phyloP scores from a whole-genome alignment of 805 yeast genomes.

The Danielia reshetovae region DNA sequence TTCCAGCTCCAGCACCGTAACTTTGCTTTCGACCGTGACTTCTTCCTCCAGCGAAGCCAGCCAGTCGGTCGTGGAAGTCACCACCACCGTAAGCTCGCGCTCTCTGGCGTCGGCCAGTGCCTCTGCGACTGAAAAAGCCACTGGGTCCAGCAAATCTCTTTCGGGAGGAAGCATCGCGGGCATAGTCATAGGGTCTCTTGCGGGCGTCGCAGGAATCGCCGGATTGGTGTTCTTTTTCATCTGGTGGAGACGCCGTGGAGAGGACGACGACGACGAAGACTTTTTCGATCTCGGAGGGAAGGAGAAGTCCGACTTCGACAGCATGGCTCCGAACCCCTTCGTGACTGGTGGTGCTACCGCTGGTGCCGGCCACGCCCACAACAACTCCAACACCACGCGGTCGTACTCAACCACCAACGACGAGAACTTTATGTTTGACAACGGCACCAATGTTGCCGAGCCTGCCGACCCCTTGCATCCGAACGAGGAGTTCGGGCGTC shows the following conservation, averaged over 20 bases:
- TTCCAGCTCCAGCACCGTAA: slow-evolving; percentile 1
- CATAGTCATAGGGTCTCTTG: slow-evolving; percentile 38
- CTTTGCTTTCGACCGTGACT: slow-evolving; percentile 7
- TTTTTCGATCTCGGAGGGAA: slow-evolving; percentile 11
- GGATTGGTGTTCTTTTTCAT: slow-evolving; percentile 36
- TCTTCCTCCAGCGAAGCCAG: slow-evolving; percentile 8
- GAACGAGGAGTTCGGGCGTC: slow-evolving; percentile 37
- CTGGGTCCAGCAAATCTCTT: slow-evolving; percentile 14
- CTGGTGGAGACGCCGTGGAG: slow-evolving; percentile 36
- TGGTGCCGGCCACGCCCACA: slow-evolving; percentile 13
- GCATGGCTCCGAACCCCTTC: slow-evolving; percentile 22
- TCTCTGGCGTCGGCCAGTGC: slow-evolving; percentile 7
- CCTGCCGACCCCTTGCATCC: slow-evolving; percentile 1
- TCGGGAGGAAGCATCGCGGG: slow-evolving; percentile 42
- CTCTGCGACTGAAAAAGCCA: slow-evolving; percentile 4
- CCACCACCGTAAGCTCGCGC: slow-evolving; percentile 18
- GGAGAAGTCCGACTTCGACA: slow-evolving; percentile 22
- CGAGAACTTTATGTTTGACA: slow-evolving; percentile 4
- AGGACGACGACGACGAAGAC: slow-evolving; percentile 37
- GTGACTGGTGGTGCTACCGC: slow-evolving; percentile 17
- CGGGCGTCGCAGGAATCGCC: slow-evolving; percentile 31
- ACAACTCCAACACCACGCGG: slow-evolving; percentile 14
- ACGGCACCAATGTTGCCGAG: slow-evolving; percentile 2
- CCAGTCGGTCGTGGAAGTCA: slow-evolving; percentile 19
- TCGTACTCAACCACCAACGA: slow-evolving; percentile 15